phyloP scores from a whole-genome alignment of 2,329 filamentous ascomycete genomes.

The Coniochaeta sp. region DNA sequence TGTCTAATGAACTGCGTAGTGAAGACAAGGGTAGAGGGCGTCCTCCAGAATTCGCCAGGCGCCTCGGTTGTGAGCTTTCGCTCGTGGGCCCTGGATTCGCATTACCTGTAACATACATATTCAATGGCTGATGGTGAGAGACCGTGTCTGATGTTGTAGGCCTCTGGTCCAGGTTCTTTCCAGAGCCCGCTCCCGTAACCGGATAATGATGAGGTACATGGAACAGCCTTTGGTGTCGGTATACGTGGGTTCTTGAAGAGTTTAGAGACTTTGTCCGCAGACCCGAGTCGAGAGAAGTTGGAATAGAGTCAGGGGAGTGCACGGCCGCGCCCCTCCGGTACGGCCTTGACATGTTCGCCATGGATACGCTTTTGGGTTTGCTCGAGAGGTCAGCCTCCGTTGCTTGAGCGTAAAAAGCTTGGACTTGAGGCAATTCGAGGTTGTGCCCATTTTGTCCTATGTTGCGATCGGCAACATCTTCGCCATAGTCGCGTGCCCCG shows the following conservation, averaged over 20 bases:
- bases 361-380: conserved; percentile 4
- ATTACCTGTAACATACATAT: not conserved
- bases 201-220: not conserved
- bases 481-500: conserved; percentile 49
- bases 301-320: conserved; percentile 9
- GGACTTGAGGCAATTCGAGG: conserved; percentile 23
- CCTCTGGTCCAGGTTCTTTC: not conserved
- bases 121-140: not conserved
- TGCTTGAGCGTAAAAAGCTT: conserved; percentile 25
- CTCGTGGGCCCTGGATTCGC: not conserved
- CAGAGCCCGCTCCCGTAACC: not conserved
- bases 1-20: not conserved
- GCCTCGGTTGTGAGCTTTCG: not conserved
- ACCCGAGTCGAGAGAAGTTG: conserved; percentile 4
- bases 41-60: not conserved
- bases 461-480: conserved; percentile 59
- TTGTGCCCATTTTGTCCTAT: conserved; percentile 29
- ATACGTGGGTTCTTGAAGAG: conserved; percentile 8
- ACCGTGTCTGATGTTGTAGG: not conserved
- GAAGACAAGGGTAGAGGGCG: not conserved
- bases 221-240: conserved; percentile 7
- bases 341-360: conserved; percentile 10
- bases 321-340: conserved; percentile 6
- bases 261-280: conserved; percentile 12
- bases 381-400: not conserved